Evolutionary conservation across 306 rosid species (phyloP).

Genomic region (Prunus mongolica): DNA sequence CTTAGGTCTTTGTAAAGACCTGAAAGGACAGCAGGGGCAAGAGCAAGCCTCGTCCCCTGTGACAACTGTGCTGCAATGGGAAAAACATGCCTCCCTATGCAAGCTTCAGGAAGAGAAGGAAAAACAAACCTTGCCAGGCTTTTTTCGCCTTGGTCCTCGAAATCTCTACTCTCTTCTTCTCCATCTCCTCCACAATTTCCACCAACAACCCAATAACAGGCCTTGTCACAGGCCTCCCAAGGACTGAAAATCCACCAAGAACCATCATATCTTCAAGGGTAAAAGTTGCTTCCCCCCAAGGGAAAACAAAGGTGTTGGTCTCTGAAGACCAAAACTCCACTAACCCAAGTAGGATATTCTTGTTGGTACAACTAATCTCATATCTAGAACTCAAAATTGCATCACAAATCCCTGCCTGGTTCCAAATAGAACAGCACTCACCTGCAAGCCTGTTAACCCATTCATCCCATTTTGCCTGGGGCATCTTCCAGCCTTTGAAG

Average conservation of each 20-base stretch:
- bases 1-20: constrained; percentile 33
- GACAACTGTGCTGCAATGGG: constrained; percentile 44
- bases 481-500: not conserved
- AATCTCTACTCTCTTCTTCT: constrained; percentile 1
- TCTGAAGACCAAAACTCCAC: constrained; percentile 34
- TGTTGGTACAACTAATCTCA: constrained; percentile 5
- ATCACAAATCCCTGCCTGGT: constrained; percentile 36
- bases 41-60: constrained; percentile 43
- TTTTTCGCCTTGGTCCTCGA: constrained; percentile 9
- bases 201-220: constrained; percentile 14
- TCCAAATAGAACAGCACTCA: constrained; percentile 5
- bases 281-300: constrained; percentile 56
- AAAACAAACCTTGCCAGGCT: constrained; percentile 42
- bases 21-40: constrained; percentile 54
- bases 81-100: constrained; percentile 21
- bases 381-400: constrained; percentile 47
- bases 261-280: constrained; percentile 49
- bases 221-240: constrained; percentile 25
- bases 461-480: not conserved
- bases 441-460: not conserved
- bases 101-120: not conserved
- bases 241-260: constrained; percentile 36
- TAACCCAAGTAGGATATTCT: constrained; percentile 32
- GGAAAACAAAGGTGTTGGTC: constrained; percentile 46
- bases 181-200: constrained; percentile 10